phyloP scores from a whole-genome alignment of 306 rosid species.

The Acacia confusa region DNA sequence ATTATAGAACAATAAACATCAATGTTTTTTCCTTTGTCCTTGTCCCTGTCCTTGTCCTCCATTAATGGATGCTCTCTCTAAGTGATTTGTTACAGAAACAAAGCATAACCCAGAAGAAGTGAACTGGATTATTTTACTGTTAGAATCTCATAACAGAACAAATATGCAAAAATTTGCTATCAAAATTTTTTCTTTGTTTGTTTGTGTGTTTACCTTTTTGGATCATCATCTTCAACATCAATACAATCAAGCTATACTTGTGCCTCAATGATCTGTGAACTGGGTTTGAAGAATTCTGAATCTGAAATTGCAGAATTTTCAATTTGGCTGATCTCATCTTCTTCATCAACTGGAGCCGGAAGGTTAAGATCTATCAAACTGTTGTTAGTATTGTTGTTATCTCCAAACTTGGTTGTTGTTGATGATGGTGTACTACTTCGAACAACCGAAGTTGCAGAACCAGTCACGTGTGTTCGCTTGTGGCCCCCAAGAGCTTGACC shows the following conservation, averaged over 20 bases:
- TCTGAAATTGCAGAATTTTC: constrained; percentile 83
- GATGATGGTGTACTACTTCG: constrained; percentile 11
- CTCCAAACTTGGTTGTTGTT: constrained; percentile 29
- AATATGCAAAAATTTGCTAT: constrained; percentile 23
- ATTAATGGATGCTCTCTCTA: constrained; percentile 32
- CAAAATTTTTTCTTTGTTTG: constrained; percentile 31
- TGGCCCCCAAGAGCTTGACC: constrained; percentile 99
- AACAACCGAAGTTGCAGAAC: constrained; percentile 24
- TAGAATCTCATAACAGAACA: constrained; percentile 40
- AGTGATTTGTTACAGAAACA: constrained; percentile 29
- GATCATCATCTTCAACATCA: neutral
- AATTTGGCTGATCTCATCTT: constrained; percentile 69
- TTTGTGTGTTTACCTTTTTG: constrained; percentile 37
- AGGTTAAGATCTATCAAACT: constrained; percentile 84
- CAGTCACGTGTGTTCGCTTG: constrained; percentile 80
- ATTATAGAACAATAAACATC: constrained; percentile 7
- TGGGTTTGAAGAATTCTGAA: constrained; percentile 64
- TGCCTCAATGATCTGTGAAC: constrained; percentile 29
- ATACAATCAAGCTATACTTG: constrained; percentile 18
- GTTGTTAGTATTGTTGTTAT: constrained; percentile 22
- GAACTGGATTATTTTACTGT: constrained; percentile 44
- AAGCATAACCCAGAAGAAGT: constrained; percentile 25
- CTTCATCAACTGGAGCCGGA: constrained; percentile 83
- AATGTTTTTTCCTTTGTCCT: neutral
- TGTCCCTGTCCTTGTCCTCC: constrained; percentile 10